Base-by-base conservation (phyloP, 257 asterid species). In the Datura wrightii region DNA sequence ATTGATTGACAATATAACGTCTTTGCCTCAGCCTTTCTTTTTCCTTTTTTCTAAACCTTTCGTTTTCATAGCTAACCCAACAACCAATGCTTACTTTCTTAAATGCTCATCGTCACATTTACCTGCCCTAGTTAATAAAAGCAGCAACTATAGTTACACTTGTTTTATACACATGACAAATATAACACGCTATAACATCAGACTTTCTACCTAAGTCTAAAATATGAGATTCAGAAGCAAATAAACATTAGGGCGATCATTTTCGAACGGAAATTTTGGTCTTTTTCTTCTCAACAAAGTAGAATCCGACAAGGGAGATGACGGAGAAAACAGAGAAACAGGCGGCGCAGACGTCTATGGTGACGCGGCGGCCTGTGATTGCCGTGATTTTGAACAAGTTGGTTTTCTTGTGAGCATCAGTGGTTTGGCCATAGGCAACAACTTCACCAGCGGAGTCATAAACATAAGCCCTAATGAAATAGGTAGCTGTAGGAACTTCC, bases 271-370 rank as follows among this genome's bases (percentile, higher is more conserved):
- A 16, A 24, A 80, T 52, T 79, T 85, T 91, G 74, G 87, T 39
- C 69, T 87, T 53, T 87, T 90, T 80, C 92, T 92, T 92, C 87
- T 94, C 98, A 84, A 90, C 0, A 87, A 60, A 83, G 89, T 92
- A 96, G 93, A 96, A 93, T 2, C 92, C 97, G 34, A 90, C 78
- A 86, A 92, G 65, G 14, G 97, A 93, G 34, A 90, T 24, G 1
- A 92, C 18, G 2, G 98, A 90, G 91, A 94, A 94, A 42, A 85
- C 86, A 3, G 98, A 94, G 92, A 96, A 96, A 82, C 94, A 92
- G 83, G 71, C 82, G 0, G 95, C 80, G 0, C 94, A 92, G 13
- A 92, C 86, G 78, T 93, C 98, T 3, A 93, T 84, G 0, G 93
- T 86, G 5, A 76, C 67, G 15, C 90, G 97, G 34, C 94, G 93